Evolutionary conservation across 2,329 filamentous ascomycete genomes (phyloP).

Genomic region (Penicillium hordei): DNA sequence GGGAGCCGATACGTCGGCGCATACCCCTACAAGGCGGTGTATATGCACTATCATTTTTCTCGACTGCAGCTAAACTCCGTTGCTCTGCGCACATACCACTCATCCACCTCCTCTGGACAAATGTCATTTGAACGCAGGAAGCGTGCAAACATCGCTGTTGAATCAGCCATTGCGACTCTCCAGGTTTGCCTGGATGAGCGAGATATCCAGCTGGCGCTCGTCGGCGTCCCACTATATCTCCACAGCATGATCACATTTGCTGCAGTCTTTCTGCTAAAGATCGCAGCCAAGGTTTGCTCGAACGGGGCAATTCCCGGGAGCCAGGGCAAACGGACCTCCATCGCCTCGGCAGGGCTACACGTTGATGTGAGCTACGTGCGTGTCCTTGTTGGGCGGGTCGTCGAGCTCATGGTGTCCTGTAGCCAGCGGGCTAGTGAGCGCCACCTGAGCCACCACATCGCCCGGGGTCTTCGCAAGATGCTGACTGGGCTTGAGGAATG

Average conservation of each 20-base stretch:
- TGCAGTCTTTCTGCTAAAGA: slow-evolving; percentile 48
- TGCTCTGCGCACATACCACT: slow-evolving; percentile 49
- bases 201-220: slow-evolving; percentile 44
- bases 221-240: slow-evolving; percentile 48
- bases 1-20: slow-evolving; percentile 49
- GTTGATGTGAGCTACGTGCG: slow-evolving; percentile 40
- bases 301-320: slow-evolving; percentile 32
- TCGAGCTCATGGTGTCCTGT: slow-evolving; percentile 42
- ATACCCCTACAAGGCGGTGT: slow-evolving; percentile 53
- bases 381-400: slow-evolving; percentile 34
- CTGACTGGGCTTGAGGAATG: slow-evolving; percentile 42
- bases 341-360: slow-evolving; percentile 37
- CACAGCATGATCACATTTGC: slow-evolving; percentile 52
- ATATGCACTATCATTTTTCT: slow-evolving; percentile 54
- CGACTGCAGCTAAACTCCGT: slow-evolving; percentile 53
- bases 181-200: slow-evolving; percentile 45
- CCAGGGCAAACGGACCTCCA: slow-evolving; percentile 39
- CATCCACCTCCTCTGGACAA: slow-evolving; percentile 35
- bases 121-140: slow-evolving; percentile 49
- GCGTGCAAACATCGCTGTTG: slow-evolving; percentile 46
- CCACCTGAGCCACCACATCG: slow-evolving; percentile 44
- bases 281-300: slow-evolving; percentile 43
- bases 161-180: slow-evolving; percentile 45
- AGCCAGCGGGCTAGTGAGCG: slow-evolving; percentile 42
- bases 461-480: slow-evolving; percentile 42